These are phyloP conservation scores for Rutstroemia sp. DNA, from an alignment of 2,329 filamentous ascomycete genomes.

Conservation along the genomic window DNA sequence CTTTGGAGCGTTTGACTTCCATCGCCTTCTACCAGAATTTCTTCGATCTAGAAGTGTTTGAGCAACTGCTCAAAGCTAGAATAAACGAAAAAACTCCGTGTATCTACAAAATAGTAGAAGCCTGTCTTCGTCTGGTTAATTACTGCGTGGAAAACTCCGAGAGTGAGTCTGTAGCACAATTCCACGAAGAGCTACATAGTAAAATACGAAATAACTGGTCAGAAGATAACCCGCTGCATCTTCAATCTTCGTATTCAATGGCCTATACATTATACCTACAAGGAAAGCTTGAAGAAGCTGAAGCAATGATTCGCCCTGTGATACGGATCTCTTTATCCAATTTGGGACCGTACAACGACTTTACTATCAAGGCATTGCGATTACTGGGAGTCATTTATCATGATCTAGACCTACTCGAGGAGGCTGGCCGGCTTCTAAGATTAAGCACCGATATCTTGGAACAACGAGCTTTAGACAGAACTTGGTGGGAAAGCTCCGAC, in stretches of 20 bases:
- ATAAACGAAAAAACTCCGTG: not conserved
- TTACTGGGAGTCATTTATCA: too few species aligned
- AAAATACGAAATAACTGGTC: not conserved
- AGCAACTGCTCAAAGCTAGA: not conserved
- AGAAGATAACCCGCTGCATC: not conserved
- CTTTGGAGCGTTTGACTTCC: not conserved
- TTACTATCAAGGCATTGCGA: too few species aligned
- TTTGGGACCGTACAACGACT: too few species aligned
- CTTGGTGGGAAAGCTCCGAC: too few species aligned
- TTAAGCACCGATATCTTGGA: too few species aligned
- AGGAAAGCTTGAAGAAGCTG: not conserved
- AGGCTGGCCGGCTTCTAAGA: too few species aligned
- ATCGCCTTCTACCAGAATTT: fast-evolving
- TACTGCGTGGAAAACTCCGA: not conserved
- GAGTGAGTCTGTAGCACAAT: too few species aligned
- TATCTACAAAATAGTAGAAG: not conserved
- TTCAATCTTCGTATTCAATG: not conserved
- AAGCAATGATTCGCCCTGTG: not conserved
- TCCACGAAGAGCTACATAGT: not conserved
- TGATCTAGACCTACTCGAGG: too few species aligned
- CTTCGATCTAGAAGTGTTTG: fast-evolving
- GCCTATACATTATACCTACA: fast-evolving
- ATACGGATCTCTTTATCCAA: too few species aligned
- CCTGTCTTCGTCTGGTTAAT: not conserved
- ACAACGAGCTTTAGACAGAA: too few species aligned